These are phyloP conservation scores for Fraxinus baroniana DNA, from an alignment of 305 asterid species.

Conservation along the genomic window DNA sequence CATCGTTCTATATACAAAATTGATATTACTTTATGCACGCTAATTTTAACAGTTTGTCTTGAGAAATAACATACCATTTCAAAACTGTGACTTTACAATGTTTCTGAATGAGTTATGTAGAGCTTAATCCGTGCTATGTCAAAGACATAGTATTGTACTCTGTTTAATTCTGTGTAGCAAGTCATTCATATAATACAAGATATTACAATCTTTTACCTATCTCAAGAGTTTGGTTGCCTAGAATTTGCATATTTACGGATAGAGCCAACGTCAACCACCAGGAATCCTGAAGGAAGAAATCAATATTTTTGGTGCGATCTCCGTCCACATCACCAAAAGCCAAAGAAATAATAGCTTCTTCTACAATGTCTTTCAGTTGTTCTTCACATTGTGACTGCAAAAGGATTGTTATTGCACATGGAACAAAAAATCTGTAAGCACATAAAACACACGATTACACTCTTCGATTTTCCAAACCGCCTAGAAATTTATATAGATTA, in stretches of 20 bases:
- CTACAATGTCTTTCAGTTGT: background rate
- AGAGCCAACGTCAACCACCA: background rate
- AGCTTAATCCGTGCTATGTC: background rate
- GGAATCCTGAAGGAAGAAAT: background rate
- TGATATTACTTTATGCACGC: background rate
- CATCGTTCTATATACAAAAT: background rate
- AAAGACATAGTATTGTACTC: background rate
- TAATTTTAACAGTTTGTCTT: background rate
- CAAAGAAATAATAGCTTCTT: background rate
- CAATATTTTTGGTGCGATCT: background rate
- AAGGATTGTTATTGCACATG: background rate
- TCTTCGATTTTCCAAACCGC: background rate
- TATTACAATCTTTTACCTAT: background rate
- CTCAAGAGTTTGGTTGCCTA: background rate
- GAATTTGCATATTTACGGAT: background rate
- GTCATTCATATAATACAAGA: background rate
- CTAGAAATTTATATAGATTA: background rate
- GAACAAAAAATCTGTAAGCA: background rate
- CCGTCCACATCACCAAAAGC: background rate
- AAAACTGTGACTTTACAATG: background rate
- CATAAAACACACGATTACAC: background rate
- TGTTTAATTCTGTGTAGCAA: background rate
- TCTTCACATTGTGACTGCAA: background rate
- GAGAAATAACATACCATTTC: background rate
- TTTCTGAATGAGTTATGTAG: background rate